A percentile compares a stretch with the other conserved stretches of the same genome.
Conservation (phyloP, 768 basidiomycete species). For the Scleroderma citrinum region DNA sequence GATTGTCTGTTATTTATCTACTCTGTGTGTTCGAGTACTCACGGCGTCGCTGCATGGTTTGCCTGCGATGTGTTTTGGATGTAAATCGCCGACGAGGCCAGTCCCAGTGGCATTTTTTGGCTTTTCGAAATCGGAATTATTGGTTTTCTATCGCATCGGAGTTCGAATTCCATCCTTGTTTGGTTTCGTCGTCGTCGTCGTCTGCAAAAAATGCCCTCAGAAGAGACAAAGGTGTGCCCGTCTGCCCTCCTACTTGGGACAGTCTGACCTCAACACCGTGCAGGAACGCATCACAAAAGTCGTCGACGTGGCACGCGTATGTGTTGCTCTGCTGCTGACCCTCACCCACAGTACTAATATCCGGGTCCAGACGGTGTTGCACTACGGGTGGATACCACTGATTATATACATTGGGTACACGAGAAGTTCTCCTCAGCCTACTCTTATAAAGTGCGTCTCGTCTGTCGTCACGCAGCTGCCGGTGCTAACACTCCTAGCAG, state of each 20-base stretch:
- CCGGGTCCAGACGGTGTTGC: slow-evolving; percentile 66
- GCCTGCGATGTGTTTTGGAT: slow-evolving; percentile 31
- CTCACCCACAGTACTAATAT: neutral
- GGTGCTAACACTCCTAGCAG: slow-evolving; percentile 32
- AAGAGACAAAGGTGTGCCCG: slow-evolving; percentile 74
- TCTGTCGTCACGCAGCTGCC: neutral
- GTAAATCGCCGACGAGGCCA: slow-evolving; percentile 41
- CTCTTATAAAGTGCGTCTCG: slow-evolving; percentile 86
- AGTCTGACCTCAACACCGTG: slow-evolving; percentile 1
- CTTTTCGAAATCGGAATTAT: slow-evolving; percentile 7
- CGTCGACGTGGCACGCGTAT: slow-evolving; percentile 76
- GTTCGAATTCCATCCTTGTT: neutral
- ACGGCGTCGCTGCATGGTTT: slow-evolving; percentile 30
- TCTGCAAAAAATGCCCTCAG: slow-evolving; percentile 62
- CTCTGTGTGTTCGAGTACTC: slow-evolving; percentile 6
- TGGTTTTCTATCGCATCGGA: neutral
- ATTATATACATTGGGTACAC: slow-evolving; percentile 96
- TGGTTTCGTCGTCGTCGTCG: neutral
- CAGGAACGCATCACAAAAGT: slow-evolving; percentile 81
- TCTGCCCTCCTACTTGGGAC: neutral
- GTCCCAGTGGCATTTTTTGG: slow-evolving; percentile 37
- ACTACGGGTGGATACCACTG: slow-evolving; percentile 95
- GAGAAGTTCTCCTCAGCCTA: slow-evolving; percentile 88
- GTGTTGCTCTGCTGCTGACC: slow-evolving; percentile 21
- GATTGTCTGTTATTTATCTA: neutral